Conservation (phyloP, 2,329 filamentous ascomycete genomes). For the Talaromyces pinophilus region DNA sequence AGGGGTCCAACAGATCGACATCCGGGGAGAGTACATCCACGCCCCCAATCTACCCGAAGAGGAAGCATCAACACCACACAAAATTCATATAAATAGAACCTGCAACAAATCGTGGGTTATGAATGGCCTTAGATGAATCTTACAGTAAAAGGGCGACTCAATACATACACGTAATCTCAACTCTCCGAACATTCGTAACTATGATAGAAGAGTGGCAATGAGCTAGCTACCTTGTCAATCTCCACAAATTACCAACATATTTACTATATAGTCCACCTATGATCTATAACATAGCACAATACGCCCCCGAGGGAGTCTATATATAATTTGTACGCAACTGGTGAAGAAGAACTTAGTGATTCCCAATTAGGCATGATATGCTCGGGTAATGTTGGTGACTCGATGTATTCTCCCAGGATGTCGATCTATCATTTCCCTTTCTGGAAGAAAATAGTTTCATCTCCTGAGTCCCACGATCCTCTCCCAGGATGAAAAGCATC, state of each 20-base stretch:
- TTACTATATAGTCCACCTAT: no score
- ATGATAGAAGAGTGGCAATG: neutral
- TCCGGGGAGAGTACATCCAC: no score
- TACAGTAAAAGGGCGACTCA: neutral
- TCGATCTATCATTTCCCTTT: neutral
- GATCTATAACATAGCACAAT: no score
- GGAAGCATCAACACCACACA: neutral
- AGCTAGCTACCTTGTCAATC: neutral
- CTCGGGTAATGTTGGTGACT: no score
- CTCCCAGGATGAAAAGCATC: neutral
- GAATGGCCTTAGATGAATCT: neutral
- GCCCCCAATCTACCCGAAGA: neutral
- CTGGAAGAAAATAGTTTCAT: neutral
- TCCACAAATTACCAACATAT: neutral
- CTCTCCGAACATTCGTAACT: neutral
- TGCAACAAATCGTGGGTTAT: neutral
- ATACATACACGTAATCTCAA: neutral
- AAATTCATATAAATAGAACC: neutral
- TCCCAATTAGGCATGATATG: neutral
- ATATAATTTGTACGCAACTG: neutral
- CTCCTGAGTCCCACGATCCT: neutral
- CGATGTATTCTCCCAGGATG: neutral
- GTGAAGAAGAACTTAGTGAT: neutral
- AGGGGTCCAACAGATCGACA: neutral
- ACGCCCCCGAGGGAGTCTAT: no score